phyloP scores from a whole-genome alignment of 352 stramenopile genomes.

The Globisporangium barbulae region DNA sequence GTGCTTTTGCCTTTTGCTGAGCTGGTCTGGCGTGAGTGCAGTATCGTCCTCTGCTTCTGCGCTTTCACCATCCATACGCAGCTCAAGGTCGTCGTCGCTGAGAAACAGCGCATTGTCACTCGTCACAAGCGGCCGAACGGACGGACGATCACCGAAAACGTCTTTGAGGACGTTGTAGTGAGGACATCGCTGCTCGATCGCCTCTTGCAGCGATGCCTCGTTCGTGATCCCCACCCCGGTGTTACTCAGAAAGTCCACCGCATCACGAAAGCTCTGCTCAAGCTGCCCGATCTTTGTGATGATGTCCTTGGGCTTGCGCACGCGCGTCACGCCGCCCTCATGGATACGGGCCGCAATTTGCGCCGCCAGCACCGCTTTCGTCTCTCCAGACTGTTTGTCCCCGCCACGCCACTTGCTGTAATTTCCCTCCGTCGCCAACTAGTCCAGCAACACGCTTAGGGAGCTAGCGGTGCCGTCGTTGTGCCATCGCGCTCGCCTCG shows the following conservation, averaged over 20 bases:
- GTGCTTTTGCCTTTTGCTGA: background rate
- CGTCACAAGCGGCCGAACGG: slow-evolving; percentile 8
- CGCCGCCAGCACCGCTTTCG: background rate
- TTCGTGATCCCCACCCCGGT: slow-evolving; percentile 15
- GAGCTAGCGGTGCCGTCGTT: background rate
- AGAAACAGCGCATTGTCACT: slow-evolving; percentile 12
- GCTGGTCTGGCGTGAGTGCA: background rate
- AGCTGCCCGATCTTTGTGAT: slow-evolving; percentile 18
- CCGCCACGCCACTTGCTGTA: background rate
- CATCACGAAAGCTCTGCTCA: slow-evolving; percentile 17
- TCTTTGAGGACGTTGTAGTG: slow-evolving; percentile 17
- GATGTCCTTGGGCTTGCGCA: slow-evolving; percentile 18
- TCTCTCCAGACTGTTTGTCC: slow-evolving; percentile 4
- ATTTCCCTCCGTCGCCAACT: too few relatives aligned
- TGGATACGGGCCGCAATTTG: background rate
- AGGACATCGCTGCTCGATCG: slow-evolving; percentile 16
- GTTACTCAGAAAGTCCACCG: slow-evolving; percentile 16
- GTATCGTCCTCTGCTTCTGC: background rate
- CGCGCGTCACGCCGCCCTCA: background rate
- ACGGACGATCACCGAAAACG: slow-evolving; percentile 16
- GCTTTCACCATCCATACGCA: too few relatives aligned
- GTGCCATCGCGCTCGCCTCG: too few relatives aligned
- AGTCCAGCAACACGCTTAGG: background rate
- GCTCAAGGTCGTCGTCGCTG: too few relatives aligned
- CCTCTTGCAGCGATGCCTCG: slow-evolving; percentile 5